Conservation (phyloP, 306 rosid species). For the Castanea crenata region DNA sequence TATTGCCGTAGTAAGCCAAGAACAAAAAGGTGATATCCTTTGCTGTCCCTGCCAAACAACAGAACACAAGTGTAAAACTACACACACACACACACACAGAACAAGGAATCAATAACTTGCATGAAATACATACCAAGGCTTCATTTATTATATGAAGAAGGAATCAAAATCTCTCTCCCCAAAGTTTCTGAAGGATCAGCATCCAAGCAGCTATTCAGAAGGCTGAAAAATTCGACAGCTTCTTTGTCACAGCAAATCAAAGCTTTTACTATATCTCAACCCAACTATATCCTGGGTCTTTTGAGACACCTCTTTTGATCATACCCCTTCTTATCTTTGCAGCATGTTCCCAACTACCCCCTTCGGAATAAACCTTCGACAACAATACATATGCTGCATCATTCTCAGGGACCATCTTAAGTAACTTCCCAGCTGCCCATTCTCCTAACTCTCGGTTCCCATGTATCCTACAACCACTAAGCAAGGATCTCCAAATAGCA, state of each 20-base stretch:
- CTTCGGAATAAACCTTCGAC: conserved; percentile 49
- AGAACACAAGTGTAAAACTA: too few relatives aligned
- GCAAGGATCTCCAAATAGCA: conserved; percentile 55
- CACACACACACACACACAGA: neutral
- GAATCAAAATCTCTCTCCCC: neutral
- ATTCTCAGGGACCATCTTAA: conserved; percentile 36
- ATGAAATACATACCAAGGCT: neutral
- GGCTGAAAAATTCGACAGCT: neutral
- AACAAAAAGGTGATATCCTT: neutral
- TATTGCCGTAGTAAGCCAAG: neutral
- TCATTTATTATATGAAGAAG: neutral
- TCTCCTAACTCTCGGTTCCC: conserved; percentile 46
- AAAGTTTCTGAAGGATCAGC: neutral
- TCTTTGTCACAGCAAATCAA: neutral
- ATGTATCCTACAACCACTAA: conserved; percentile 56
- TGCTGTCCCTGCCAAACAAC: too few relatives aligned
- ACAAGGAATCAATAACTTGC: neutral
- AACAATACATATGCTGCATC: conserved; percentile 40
- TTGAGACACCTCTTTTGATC: conserved; percentile 34
- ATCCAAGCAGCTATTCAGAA: neutral
- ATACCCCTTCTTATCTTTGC: conserved; percentile 32
- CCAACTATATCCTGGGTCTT: conserved; percentile 48
- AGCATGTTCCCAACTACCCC: conserved; percentile 54
- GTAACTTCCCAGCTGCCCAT: conserved; percentile 45
- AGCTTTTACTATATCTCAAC: conserved; percentile 31